Conservation (phyloP, 2,329 filamentous ascomycete genomes). For the Cordyceps militaris region DNA sequence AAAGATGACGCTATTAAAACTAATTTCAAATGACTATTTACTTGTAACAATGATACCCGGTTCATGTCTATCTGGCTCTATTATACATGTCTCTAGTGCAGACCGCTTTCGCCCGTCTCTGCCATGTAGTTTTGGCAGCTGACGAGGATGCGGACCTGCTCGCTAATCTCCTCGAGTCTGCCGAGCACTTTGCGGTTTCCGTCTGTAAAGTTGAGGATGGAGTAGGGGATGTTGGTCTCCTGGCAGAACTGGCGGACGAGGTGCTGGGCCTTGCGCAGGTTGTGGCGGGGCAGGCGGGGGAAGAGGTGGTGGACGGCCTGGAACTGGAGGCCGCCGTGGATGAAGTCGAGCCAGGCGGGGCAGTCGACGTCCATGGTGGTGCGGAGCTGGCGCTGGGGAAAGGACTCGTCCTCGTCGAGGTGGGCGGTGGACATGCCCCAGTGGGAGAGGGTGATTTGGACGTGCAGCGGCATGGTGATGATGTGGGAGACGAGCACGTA, state of each 20-base stretch:
- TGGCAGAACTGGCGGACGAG: constrained; percentile 56
- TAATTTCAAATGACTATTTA: neutral
- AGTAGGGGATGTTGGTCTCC: constrained; percentile 58
- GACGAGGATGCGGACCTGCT: constrained; percentile 53
- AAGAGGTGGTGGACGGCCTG: constrained; percentile 66
- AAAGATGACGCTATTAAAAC: neutral
- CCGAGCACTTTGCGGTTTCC: constrained; percentile 49
- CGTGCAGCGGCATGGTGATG: constrained; percentile 60
- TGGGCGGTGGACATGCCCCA: constrained; percentile 65
- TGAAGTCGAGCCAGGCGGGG: constrained; percentile 63
- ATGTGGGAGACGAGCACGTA: constrained; percentile 60
- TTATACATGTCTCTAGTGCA: constrained; percentile 20
- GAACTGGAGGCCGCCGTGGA: constrained; percentile 67
- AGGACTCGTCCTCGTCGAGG: constrained; percentile 57
- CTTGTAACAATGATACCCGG: neutral
- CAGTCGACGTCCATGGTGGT: constrained; percentile 72
- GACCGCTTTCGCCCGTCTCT: constrained; percentile 37
- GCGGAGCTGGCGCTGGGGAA: constrained; percentile 61
- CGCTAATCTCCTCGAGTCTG: constrained; percentile 49
- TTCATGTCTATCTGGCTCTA: neutral
- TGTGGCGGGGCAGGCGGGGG: constrained; percentile 61
- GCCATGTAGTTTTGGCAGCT: constrained; percentile 49
- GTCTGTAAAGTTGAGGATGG: constrained; percentile 53
- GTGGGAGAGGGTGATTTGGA: constrained; percentile 66
- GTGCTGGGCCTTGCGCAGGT: constrained; percentile 53